Base-by-base conservation (phyloP, 2,329 filamentous ascomycete genomes). In the Fusarium pseudograminearum region DNA sequence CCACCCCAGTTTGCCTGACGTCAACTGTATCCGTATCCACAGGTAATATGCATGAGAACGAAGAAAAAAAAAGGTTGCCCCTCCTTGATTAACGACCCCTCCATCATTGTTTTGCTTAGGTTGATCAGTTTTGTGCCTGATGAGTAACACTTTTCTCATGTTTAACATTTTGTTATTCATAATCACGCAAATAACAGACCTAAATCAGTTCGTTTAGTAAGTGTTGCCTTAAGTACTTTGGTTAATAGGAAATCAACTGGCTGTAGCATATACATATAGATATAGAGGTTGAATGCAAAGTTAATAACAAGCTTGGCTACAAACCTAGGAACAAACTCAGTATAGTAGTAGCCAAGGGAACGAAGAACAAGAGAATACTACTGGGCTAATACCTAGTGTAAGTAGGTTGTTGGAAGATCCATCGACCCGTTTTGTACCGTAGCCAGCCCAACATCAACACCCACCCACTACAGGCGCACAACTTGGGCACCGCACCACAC, bases 341-440 rank as follows among this genome's bases (percentile, higher is more conserved):
- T 36, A 36, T 36, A 36, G 12, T 36, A 18, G 4, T 36, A 36
- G 16, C 16, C 16, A 36, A 36, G 14, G 16, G 16, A 36, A 36
- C 16, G 11, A 30, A 34, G 14, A 34, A 34, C 16, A 34, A 36
- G 16, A 36, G 33, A 36, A 36, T 36, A 36, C 33, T 18, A 36
- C 33, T 34, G 18, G 28, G 11, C 18, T 40, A 40, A 40, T 40
- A 22, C 36, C 11, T 40, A n/a, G 36, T 40, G 34, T 38, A 38
- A 5, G n/a, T 14, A 38, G 41, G 41, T 56, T 58, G 33, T 47
- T 57, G 47, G 45, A 52, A 67, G 57, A 57, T 67, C 67, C 67
- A 53, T 70, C 50, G 67, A 70, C 67, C 67, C 67, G 67, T 70
- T 70, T 70, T 70, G 61, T 66, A 70, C 67, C 67, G 63, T 41